These are phyloP conservation scores for Ramaria sp. DNA, from an alignment of 768 basidiomycete species.

Conservation along the genomic window DNA sequence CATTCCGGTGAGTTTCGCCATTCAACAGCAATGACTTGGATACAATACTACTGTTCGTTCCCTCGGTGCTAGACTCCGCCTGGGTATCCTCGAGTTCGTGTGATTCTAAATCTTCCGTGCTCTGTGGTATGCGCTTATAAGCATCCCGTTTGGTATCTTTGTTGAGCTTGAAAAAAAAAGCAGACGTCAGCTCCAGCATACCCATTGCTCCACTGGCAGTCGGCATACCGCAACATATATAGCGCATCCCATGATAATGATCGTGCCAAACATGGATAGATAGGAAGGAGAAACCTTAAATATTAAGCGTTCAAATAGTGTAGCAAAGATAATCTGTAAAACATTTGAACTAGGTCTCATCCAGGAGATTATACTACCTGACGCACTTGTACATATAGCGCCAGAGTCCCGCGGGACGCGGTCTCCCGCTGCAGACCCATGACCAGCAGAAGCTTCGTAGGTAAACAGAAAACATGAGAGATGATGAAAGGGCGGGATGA, in stretches of 20 bases:
- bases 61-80: not conserved
- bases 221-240: conserved; percentile 47
- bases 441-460: conserved; percentile 39
- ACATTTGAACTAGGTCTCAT: not conserved
- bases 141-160: not conserved
- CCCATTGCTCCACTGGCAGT: not conserved
- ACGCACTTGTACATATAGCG: conserved; percentile 43
- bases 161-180: not conserved
- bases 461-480: not conserved
- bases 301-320: conserved; percentile 51
- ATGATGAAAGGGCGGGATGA: not conserved
- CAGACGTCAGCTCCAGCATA: not conserved
- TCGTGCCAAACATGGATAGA: conserved; percentile 50
- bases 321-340: conserved; percentile 56
- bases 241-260: conserved; percentile 54
- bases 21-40: no score
- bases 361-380: conserved; percentile 12
- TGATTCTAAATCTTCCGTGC: not conserved
- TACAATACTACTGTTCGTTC: not conserved
- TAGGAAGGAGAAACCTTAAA: conserved; percentile 50
- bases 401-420: conserved; percentile 52
- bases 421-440: conserved; percentile 56
- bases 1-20: no score
- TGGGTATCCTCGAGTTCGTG: not conserved
- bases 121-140: conserved; percentile 2